Evolutionary conservation across 2,329 filamentous ascomycete species (phyloP).

Genomic region (Annulohypoxylon truncatum): DNA sequence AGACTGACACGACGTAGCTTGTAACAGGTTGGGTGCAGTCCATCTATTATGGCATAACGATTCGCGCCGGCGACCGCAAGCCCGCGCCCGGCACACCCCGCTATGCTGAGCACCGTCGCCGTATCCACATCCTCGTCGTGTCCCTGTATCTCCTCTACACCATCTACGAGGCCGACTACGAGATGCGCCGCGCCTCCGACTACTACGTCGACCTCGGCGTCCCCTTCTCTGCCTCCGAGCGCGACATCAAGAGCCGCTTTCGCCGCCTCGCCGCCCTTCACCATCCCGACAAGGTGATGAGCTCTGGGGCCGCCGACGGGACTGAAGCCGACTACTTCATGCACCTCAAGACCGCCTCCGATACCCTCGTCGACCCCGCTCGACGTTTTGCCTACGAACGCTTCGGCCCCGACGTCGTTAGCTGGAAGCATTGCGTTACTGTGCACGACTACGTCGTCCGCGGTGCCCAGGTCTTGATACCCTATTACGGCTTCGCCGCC

Average conservation of each 20-base stretch:
- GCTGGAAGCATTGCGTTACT: conserved; percentile 74
- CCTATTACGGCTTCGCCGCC: conserved; percentile 71
- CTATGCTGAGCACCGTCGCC: conserved; percentile 78
- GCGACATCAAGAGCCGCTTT: conserved; percentile 85
- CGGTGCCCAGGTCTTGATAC: conserved; percentile 68
- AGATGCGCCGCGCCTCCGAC: conserved; percentile 75
- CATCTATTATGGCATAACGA: conserved; percentile 87
- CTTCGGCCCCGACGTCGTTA: conserved; percentile 78
- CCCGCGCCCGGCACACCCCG: conserved; percentile 76
- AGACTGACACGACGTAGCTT: conserved; percentile 63
- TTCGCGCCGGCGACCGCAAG: conserved; percentile 87
- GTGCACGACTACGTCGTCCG: conserved; percentile 77
- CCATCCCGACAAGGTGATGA: conserved; percentile 85
- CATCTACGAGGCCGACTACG: conserved; percentile 89
- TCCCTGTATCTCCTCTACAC: conserved; percentile 88
- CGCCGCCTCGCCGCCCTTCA: conserved; percentile 75
- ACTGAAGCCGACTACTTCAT: conserved; percentile 71
- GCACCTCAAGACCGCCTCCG: conserved; percentile 83
- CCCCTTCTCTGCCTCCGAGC: conserved; percentile 74
- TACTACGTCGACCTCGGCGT: conserved; percentile 85
- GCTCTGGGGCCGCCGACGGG: conserved; percentile 49
- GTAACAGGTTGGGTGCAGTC: conserved; percentile 81
- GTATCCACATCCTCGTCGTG: conserved; percentile 86
- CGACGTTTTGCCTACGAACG: conserved; percentile 90
- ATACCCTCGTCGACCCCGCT: conserved; percentile 81